Percentiles rank a stretch among this genome's conserved stretches.
Conservation (phyloP, 352 stramenopile genomes). For the Globisporangium nodosum region DNA sequence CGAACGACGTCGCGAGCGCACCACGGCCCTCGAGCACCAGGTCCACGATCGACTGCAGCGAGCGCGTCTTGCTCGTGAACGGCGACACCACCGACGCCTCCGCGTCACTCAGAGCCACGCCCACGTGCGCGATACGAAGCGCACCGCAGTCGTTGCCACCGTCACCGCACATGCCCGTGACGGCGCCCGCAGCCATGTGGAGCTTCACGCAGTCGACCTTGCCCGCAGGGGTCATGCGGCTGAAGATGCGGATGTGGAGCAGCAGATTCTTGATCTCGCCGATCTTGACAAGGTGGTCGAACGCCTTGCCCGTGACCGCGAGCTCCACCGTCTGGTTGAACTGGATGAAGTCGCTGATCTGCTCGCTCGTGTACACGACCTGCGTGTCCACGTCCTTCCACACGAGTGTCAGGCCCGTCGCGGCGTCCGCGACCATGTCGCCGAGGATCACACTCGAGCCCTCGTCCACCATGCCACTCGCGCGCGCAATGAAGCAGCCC, state of each 20-base stretch:
- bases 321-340: constrained; percentile 39
- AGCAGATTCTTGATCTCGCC: constrained; percentile 54
- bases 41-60: constrained; percentile 69
- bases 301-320: constrained; percentile 66
- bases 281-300: constrained; percentile 63
- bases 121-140: constrained; percentile 87
- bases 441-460: constrained; percentile 48
- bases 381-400: constrained; percentile 67
- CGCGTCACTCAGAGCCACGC: constrained; percentile 84
- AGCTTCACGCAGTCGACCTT: constrained; percentile 76
- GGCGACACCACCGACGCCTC: constrained; percentile 86
- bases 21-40: constrained; percentile 78
- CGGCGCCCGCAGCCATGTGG: constrained; percentile 51
- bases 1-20: constrained; percentile 75
- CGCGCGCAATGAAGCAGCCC: constrained; percentile 68
- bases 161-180: constrained; percentile 82
- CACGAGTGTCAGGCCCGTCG: constrained; percentile 29
- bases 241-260: constrained; percentile 72
- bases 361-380: constrained; percentile 38
- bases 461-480: constrained; percentile 52
- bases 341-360: constrained; percentile 38
- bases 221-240: constrained; percentile 63
- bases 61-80: constrained; percentile 86
- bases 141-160: constrained; percentile 91
- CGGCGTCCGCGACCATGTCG: constrained; percentile 43